phyloP scores from a whole-genome alignment of 805 yeast species.

The Teunomyces cretensis region DNA sequence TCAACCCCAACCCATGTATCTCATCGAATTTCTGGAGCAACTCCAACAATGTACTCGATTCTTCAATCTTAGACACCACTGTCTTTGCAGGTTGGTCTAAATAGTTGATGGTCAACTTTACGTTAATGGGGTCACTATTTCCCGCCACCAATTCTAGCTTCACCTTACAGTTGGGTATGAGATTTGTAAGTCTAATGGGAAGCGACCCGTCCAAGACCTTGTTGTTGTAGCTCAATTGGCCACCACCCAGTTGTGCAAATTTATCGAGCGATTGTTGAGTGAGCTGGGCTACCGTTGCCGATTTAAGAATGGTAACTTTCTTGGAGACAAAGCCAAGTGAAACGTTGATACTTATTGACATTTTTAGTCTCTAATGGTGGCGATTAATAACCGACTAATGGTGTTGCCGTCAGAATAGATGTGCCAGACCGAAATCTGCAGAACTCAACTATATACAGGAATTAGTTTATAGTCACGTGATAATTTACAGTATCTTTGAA shows the following conservation, averaged over 20 bases:
- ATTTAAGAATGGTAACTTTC: slow-evolving; percentile 25
- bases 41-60: slow-evolving; percentile 16
- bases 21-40: slow-evolving; percentile 19
- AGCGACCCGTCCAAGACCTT: slow-evolving; percentile 31
- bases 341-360: slow-evolving; percentile 23
- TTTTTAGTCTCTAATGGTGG: neutral
- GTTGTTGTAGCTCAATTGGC: slow-evolving; percentile 25
- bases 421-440: neutral
- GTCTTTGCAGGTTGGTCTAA: slow-evolving; percentile 6
- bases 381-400: neutral
- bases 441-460: too few species aligned
- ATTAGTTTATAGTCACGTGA: too few species aligned
- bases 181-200: slow-evolving; percentile 31
- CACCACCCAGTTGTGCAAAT: slow-evolving; percentile 25
- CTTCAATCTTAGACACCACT: slow-evolving; percentile 9
- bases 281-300: slow-evolving; percentile 30
- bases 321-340: slow-evolving; percentile 21
- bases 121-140: slow-evolving; percentile 5
- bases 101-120: slow-evolving; percentile 16
- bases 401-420: neutral
- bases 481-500: too few species aligned
- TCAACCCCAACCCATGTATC: slow-evolving; percentile 14
- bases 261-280: slow-evolving; percentile 19
- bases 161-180: slow-evolving; percentile 36
- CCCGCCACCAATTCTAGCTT: slow-evolving; percentile 15